A percentile compares a stretch with the other conserved stretches of the same genome.
Evolutionary conservation across 129 eudicot genomes (phyloP).

Genomic region (sunflower (Helianthus annuus)): HanXRQr2.0-SUNRISE NC_035440.2:56064891-56065390

Average conservation of each 20-base stretch:
- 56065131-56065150: slow-evolving; percentile 43
- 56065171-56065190: slow-evolving; percentile 51
- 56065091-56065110: slow-evolving; percentile 42
- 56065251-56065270: slow-evolving; percentile 81
- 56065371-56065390: slow-evolving; percentile 45
- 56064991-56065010: slow-evolving; percentile 55
- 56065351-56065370: slow-evolving; percentile 62
- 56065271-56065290: slow-evolving; percentile 65
- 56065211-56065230: neutral
- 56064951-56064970: slow-evolving; percentile 48
- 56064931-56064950: slow-evolving; percentile 56
- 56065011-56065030: slow-evolving; percentile 51
- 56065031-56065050: slow-evolving; percentile 45
- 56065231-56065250: slow-evolving; percentile 11
- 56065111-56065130: slow-evolving; percentile 38
- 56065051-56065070: slow-evolving; percentile 42
- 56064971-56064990: slow-evolving; percentile 47
- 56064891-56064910: slow-evolving; percentile 70
- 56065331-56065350: slow-evolving; percentile 47
- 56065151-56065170: slow-evolving; percentile 43
- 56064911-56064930: slow-evolving; percentile 51
- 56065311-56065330: slow-evolving; percentile 44
- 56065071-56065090: slow-evolving; percentile 52
- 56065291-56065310: slow-evolving; percentile 70
- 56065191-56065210: neutral